Evolutionary conservation across 164 flowering plant species (phyloP).

Genomic region (Aristolochia contorta): DNA sequence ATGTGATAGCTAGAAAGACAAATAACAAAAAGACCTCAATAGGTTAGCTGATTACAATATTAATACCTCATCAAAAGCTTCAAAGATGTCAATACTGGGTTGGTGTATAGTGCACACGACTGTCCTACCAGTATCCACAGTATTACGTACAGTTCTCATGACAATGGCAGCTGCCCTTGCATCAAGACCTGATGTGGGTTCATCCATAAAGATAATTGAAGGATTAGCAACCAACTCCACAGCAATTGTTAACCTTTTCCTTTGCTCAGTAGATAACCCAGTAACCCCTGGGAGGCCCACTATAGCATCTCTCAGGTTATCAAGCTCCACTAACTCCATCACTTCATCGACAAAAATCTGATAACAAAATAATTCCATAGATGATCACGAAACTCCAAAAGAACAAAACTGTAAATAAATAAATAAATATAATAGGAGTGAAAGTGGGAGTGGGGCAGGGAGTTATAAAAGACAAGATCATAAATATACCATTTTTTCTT

Average conservation of each 20-base stretch:
- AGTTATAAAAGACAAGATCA: background rate
- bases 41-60: background rate
- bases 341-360: conserved; percentile 91
- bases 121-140: conserved; percentile 97
- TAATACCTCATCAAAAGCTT: conserved; percentile 90
- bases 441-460: no score
- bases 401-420: no score
- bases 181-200: conserved; percentile 99
- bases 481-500: conserved; percentile 62
- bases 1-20: no score
- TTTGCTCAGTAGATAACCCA: conserved; percentile 92
- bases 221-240: conserved; percentile 99
- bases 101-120: conserved; percentile 99
- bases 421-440: background rate
- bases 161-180: conserved; percentile 99
- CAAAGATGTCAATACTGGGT: conserved; percentile 97
- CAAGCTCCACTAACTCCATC: conserved; percentile 89
- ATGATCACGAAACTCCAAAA: no score
- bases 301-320: conserved; percentile 70
- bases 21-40: no score
- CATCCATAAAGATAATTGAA: conserved; percentile 99
- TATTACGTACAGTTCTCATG: conserved; percentile 97
- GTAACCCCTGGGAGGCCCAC: conserved; percentile 96
- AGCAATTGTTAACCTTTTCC: conserved; percentile 96
- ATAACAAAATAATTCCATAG: background rate